Conservation (phyloP, 2,329 filamentous ascomycete genomes). For the Diplodia scrobiculata region DNA sequence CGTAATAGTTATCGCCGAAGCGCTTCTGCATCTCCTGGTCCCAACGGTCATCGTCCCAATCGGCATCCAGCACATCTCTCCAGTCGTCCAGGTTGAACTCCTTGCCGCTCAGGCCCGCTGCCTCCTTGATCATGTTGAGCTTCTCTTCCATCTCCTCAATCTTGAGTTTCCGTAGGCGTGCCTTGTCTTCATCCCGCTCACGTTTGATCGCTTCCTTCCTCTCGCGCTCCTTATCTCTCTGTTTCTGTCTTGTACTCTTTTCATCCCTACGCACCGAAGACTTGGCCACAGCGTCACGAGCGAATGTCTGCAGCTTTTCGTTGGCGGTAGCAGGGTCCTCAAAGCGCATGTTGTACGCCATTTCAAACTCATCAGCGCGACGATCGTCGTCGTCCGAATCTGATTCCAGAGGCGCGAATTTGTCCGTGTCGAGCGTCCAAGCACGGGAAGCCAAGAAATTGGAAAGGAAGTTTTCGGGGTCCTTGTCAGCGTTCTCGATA, state of each 20-base stretch:
- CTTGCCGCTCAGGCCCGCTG: slow-evolving; percentile 74
- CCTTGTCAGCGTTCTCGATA: slow-evolving; percentile 75
- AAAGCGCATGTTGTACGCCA: slow-evolving; percentile 93
- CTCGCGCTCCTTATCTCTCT: slow-evolving; percentile 74
- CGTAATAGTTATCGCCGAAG: slow-evolving; percentile 92
- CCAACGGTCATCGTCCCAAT: slow-evolving; percentile 88
- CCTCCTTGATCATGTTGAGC: slow-evolving; percentile 83
- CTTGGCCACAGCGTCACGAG: slow-evolving; percentile 78
- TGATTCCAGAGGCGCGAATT: slow-evolving; percentile 83
- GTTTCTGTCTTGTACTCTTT: slow-evolving; percentile 71
- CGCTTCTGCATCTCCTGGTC: slow-evolving; percentile 84
- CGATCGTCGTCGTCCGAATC: slow-evolving; percentile 79
- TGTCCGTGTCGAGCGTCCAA: slow-evolving; percentile 71
- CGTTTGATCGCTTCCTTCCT: slow-evolving; percentile 77
- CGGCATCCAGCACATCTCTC: slow-evolving; percentile 79
- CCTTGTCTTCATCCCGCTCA: slow-evolving; percentile 76
- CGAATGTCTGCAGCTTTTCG: slow-evolving; percentile 83
- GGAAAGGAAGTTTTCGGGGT: slow-evolving; percentile 89
- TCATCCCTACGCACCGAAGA: slow-evolving; percentile 87
- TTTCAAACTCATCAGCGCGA: slow-evolving; percentile 82
- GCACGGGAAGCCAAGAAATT: slow-evolving; percentile 93
- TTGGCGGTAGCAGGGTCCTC: slow-evolving; percentile 88
- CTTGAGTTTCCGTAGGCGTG: slow-evolving; percentile 80
- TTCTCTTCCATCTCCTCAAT: slow-evolving; percentile 88
- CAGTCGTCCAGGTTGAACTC: slow-evolving; percentile 74